Conservation (phyloP, 306 rosid genomes). For the Pyrus pyrifolia region DNA sequence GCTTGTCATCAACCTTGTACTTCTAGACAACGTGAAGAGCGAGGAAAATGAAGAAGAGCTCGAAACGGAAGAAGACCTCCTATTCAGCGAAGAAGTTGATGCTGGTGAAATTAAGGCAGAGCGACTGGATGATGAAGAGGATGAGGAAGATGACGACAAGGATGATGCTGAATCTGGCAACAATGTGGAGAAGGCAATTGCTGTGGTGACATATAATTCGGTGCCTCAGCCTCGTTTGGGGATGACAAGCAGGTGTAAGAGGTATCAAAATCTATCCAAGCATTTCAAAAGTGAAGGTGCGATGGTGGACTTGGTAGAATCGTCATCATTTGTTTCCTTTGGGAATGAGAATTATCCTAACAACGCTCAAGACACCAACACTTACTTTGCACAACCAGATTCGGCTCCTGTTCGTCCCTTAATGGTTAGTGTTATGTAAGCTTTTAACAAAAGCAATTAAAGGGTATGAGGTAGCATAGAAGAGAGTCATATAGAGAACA, state of each 20-base stretch:
- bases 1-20: conserved; percentile 30
- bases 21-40: neutral
- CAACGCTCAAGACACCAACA: neutral
- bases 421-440: conserved; percentile 18
- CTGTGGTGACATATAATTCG: neutral
- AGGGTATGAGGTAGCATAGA: neutral
- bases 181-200: neutral
- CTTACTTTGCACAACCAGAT: conserved; percentile 21
- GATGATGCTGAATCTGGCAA: neutral
- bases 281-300: neutral
- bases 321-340: neutral
- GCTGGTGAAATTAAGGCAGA: neutral
- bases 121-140: neutral
- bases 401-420: conserved; percentile 36
- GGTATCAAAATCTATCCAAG: neutral
- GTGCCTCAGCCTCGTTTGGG: neutral
- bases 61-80: neutral
- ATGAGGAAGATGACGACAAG: neutral
- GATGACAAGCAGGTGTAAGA: neutral
- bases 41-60: conserved; percentile 9
- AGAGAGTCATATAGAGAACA: neutral
- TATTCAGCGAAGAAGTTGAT: neutral
- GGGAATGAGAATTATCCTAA: neutral
- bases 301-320: neutral
- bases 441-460: neutral